Evolutionary conservation across 2,329 filamentous ascomycete genomes (phyloP), one percentile per base, ranked within the genome.

Genomic region (Aureobasidium vineae): DNA sequence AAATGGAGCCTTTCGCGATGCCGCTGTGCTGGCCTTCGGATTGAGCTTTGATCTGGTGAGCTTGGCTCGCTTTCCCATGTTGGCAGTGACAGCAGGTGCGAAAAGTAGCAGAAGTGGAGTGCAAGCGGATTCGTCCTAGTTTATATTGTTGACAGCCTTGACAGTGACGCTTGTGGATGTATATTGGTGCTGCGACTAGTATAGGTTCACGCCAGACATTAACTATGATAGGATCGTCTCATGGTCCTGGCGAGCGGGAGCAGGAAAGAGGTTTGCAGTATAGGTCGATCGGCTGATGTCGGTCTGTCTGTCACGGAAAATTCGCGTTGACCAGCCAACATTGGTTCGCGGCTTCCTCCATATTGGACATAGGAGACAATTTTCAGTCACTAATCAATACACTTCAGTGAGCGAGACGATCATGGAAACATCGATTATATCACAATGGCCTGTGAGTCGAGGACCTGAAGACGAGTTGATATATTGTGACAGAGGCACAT

Each of bases 261-360:
- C n/a, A 21, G 11, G 16, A 19, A 19, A 15, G 31, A 5, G 5
- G 41, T 23, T 38, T 23, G 54, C 19, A 23, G 40, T 33, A 23
- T 47, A 36, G 57, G n/a, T 49, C n/a, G 28, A 21, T 36, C 21
- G n/a, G n/a, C 43, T 36, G 41, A 43, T 61, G 41, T 41, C 31
- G 23, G 11, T 23, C 13, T 38, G 54, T 43, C 53, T 31, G 8
- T 36, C 54, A 45, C n/a, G 50, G 31, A 47, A 59, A 49, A 49
- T 61, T 59, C 40, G 57, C 57, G 43, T 61, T 61, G 57, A 47
- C 41, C 45, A 47, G 57, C 28, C 57, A 49, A 47, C 43, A 45
- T 40, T 31, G 19, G 26, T 23, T 10, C 15, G n/a, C 56, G 56
- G 56, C 57, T 61, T 61, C 56, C n/a, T 11, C 43, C 54, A 59